These are phyloP conservation scores for Houttuynia cordata DNA, from an alignment of 164 flowering plant species.

Conservation along the genomic window DNA sequence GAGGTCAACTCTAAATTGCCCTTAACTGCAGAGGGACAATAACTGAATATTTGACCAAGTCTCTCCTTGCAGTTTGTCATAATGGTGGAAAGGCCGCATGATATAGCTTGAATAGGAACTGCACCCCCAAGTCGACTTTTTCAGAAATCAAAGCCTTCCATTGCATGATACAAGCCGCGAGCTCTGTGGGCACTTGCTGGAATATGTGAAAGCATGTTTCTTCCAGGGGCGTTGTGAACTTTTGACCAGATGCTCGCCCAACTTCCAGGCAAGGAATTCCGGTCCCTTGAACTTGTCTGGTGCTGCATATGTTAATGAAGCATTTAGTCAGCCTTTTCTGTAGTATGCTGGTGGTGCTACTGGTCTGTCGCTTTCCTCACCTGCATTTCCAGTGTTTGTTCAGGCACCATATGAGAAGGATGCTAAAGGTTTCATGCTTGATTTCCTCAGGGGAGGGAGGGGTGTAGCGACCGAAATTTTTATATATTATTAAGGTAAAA, in stretches of 20 bases:
- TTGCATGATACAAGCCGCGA: slow-evolving; percentile 43
- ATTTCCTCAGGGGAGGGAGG: slow-evolving; percentile 6
- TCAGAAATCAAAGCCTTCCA: slow-evolving; percentile 56
- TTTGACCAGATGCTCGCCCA: slow-evolving; percentile 34
- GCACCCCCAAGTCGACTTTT: slow-evolving; percentile 29
- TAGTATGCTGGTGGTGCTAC: no score
- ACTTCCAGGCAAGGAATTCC: slow-evolving; percentile 20
- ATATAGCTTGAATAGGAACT: slow-evolving; percentile 65
- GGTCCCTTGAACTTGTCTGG: slow-evolving; percentile 9
- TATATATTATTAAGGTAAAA: no score
- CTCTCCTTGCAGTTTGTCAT: slow-evolving; percentile 77
- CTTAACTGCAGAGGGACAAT: slow-evolving; percentile 70
- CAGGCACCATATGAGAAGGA: slow-evolving; percentile 8
- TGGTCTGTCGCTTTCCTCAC: no score
- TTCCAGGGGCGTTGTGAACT: slow-evolving; percentile 38
- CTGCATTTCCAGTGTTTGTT: background rate
- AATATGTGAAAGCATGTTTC: slow-evolving; percentile 32
- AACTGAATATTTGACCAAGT: slow-evolving; percentile 67
- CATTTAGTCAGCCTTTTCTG: no score
- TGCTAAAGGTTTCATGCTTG: slow-evolving; percentile 5
- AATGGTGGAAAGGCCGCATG: slow-evolving; percentile 31
- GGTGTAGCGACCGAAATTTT: no score
- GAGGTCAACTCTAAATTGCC: slow-evolving; percentile 58
- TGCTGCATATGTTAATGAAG: no score
- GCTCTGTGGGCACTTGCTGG: slow-evolving; percentile 49